A percentile compares a stretch with the other conserved stretches of the same genome.
Evolutionary conservation across 2,329 filamentous ascomycete genomes (phyloP).

Genomic region (Hymenoscyphus fructigenus): DNA sequence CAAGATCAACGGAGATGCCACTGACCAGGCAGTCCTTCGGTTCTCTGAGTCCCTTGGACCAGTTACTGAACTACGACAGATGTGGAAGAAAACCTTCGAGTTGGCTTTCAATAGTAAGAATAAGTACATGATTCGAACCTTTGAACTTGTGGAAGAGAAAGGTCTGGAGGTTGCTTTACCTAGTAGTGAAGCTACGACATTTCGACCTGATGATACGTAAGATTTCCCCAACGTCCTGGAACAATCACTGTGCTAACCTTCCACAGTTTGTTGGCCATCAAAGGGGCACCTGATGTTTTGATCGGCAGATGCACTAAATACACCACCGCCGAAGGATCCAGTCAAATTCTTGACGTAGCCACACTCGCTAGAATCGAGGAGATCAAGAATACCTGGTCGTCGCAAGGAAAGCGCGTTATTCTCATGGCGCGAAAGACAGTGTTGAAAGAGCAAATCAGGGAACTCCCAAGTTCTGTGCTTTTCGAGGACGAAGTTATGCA

Average conservation of each 20-base stretch:
- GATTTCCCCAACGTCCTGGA: slow-evolving; percentile 5
- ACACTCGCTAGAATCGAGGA: slow-evolving; percentile 50
- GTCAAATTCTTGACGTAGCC: slow-evolving; percentile 48
- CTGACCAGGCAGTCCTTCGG: slow-evolving; percentile 71
- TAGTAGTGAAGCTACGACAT: slow-evolving; percentile 32
- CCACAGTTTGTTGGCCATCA: slow-evolving; percentile 62
- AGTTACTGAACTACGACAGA: slow-evolving; percentile 57
- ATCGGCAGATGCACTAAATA: slow-evolving; percentile 61
- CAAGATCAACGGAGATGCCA: slow-evolving; percentile 72
- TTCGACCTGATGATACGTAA: slow-evolving; percentile 32
- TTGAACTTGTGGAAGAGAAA: slow-evolving; percentile 45
- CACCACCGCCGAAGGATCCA: slow-evolving; percentile 54
- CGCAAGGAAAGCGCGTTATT: slow-evolving; percentile 66
- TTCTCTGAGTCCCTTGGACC: slow-evolving; percentile 66
- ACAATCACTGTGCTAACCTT: slow-evolving; percentile 16
- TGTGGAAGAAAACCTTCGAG: slow-evolving; percentile 66
- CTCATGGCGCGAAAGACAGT: slow-evolving; percentile 63
- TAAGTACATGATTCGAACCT: slow-evolving; percentile 73
- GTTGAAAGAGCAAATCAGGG: slow-evolving; percentile 40
- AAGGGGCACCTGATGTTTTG: slow-evolving; percentile 75
- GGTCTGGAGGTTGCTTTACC: slow-evolving; percentile 43
- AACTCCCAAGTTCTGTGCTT: slow-evolving; percentile 45
- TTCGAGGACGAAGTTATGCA: slow-evolving; percentile 59
- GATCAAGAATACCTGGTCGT: slow-evolving; percentile 68
- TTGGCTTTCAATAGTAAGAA: slow-evolving; percentile 80